Percentiles rank a stretch among this genome's conserved stretches.
Evolutionary conservation across 768 basidiomycete genomes (phyloP).

Genomic region (Obba rivulosa): DNA sequence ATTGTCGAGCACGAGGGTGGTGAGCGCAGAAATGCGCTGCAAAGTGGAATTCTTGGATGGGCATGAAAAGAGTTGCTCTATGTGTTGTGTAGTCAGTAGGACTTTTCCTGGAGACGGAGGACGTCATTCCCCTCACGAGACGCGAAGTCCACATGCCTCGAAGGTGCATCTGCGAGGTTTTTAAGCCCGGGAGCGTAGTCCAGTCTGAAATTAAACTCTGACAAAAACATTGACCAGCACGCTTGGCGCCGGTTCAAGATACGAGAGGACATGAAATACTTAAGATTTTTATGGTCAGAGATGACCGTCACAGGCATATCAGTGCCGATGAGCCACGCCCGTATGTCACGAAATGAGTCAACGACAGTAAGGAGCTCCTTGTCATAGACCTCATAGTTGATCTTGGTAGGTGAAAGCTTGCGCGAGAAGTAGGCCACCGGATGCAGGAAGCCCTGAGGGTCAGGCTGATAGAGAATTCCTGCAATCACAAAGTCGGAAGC

Average conservation of each 20-base stretch:
- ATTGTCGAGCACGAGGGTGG: slow-evolving; percentile 18
- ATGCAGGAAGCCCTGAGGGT: slow-evolving; percentile 16
- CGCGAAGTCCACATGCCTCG: slow-evolving; percentile 18
- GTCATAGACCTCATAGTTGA: slow-evolving; percentile 46
- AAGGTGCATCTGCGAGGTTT: slow-evolving; percentile 17
- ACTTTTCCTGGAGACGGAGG: slow-evolving; percentile 5
- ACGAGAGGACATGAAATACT: slow-evolving; percentile 29
- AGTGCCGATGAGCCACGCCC: slow-evolving; percentile 18
- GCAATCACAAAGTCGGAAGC: slow-evolving; percentile 19
- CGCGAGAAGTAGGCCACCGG: slow-evolving; percentile 29
- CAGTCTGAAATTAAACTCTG: slow-evolving; percentile 28
- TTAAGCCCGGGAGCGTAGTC: slow-evolving; percentile 27
- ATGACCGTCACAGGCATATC: slow-evolving; percentile 14
- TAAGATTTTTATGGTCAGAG: slow-evolving; percentile 33
- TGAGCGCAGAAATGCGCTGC: slow-evolving; percentile 8
- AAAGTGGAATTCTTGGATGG: neutral
- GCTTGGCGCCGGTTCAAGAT: slow-evolving; percentile 31
- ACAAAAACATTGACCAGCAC: slow-evolving; percentile 25
- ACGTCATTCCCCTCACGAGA: slow-evolving; percentile 18
- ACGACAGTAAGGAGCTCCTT: slow-evolving; percentile 47
- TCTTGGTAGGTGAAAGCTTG: slow-evolving; percentile 25
- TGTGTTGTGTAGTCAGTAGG: slow-evolving; percentile 8
- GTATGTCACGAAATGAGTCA: slow-evolving; percentile 21
- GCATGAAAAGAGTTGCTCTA: slow-evolving; percentile 4
- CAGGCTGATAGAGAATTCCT: slow-evolving; percentile 13